Conservation (phyloP, 1,284 basidiomycete species). For the Schizopora paradoxa region DNA sequence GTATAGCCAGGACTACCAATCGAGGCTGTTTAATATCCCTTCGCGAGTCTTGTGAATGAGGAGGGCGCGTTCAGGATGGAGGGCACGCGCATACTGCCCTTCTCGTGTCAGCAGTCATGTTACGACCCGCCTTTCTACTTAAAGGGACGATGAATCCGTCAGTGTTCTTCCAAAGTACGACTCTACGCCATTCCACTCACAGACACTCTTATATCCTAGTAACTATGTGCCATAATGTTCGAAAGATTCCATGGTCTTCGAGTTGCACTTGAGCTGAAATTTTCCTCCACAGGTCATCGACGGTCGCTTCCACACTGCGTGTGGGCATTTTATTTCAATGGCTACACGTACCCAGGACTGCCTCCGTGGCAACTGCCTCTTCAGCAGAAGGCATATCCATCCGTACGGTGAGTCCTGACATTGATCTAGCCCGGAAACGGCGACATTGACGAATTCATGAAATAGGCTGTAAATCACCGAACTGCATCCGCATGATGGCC, state of each 20-base stretch:
- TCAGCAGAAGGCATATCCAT: constrained; percentile 63
- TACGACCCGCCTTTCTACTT: background rate
- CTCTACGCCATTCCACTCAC: constrained; percentile 20
- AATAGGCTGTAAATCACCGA: constrained; percentile 53
- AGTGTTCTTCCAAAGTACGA: constrained; percentile 19
- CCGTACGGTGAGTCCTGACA: constrained; percentile 40
- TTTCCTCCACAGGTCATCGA: constrained; percentile 59
- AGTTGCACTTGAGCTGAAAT: constrained; percentile 16
- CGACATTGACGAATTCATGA: constrained; percentile 7
- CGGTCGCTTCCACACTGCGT: constrained; percentile 65
- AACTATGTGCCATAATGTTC: constrained; percentile 74
- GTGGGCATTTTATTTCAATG: constrained; percentile 74
- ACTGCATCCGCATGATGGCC: constrained; percentile 64
- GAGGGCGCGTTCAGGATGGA: constrained; percentile 10
- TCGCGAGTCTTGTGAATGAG: constrained; percentile 14
- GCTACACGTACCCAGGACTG: constrained; percentile 68
- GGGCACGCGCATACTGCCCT: background rate
- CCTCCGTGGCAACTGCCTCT: constrained; percentile 55
- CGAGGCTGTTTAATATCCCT: constrained; percentile 16
- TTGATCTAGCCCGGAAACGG: background rate
- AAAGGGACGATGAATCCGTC: constrained; percentile 12
- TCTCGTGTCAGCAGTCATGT: too few species aligned
- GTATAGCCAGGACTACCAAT: constrained; percentile 12
- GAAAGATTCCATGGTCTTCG: constrained; percentile 26
- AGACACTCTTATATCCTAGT: constrained; percentile 22